These are phyloP conservation scores for Penicillium bialowiezense DNA, from an alignment of 495 filamentous ascomycete genomes.

Conservation along the genomic window DNA sequence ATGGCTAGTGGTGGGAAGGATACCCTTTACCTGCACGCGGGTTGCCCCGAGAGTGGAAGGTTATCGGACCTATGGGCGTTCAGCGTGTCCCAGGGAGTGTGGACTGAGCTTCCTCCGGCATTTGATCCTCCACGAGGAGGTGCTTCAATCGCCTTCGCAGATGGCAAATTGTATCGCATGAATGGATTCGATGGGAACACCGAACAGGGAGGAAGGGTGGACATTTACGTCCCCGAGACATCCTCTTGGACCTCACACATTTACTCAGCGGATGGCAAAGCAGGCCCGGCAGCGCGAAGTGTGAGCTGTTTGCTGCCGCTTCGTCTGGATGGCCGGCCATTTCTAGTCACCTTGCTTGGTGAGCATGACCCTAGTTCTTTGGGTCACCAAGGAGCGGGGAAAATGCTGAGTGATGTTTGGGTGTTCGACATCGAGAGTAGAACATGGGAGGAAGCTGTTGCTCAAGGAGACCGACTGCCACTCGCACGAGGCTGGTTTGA, in stretches of 20 bases:
- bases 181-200: conserved; percentile 67
- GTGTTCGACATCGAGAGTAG: conserved; percentile 59
- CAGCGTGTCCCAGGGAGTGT: conserved; percentile 52
- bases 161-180: conserved; percentile 63
- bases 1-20: conserved; percentile 47
- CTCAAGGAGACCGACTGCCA: conserved; percentile 43
- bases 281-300: conserved; percentile 35
- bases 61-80: conserved; percentile 72
- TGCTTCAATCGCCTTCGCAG: conserved; percentile 55
- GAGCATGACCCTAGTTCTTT: conserved; percentile 59
- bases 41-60: conserved; percentile 57
- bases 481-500: conserved; percentile 45
- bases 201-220: conserved; percentile 64
- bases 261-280: conserved; percentile 45
- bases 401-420: conserved; percentile 73
- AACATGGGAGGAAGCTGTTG: conserved; percentile 50
- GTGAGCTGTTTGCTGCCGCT: conserved; percentile 46
- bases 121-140: conserved; percentile 62
- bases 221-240: conserved; percentile 43
- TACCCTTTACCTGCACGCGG: conserved; percentile 68
- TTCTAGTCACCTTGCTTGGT: conserved; percentile 65
- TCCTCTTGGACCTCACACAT: conserved; percentile 45
- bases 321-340: conserved; percentile 50
- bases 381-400: conserved; percentile 65
- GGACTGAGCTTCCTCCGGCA: conserved; percentile 60